Evolutionary conservation across 2,329 filamentous ascomycete species (phyloP), one percentile per base, ranked within the genome.

Genomic region (Ramichloridium luteum): DNA sequence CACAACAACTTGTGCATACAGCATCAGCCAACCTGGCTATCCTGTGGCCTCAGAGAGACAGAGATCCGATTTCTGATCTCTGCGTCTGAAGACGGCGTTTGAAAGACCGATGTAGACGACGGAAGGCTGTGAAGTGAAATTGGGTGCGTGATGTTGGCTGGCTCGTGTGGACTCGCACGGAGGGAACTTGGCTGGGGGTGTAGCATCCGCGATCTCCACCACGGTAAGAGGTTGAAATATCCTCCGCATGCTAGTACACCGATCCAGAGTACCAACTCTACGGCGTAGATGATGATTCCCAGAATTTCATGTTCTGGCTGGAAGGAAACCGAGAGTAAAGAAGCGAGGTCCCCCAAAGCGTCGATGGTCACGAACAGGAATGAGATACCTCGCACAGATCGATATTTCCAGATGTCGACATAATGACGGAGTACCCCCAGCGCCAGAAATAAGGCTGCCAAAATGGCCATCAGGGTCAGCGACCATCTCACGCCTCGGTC

Each of bases 311-410:
- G 46, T 12, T 58, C 55, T 0, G 63, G 60, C 47, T 78, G 67
- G 40, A 77, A 80, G 25, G 77, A 57, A 11, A 82, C 60, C 1
- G 76, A 77, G 3, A 76, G 49, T 0, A 82, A 56, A 0, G 75
- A 80, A 32, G 75, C 75, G 3, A 82, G 49, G 49, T 82, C 77
- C 0, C 77, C 77, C 1, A 72, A 61, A 0, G 76, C 77, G 53
- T 82, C 77, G 26, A 82, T 77, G 2, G 61, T 72, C 0, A 80
- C 75, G 41, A 83, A 83, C 2, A 80, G 58, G 51, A 82, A 81
- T 1, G 75, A 80, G 23, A 82, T 80, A 5, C 77, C 77, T 10
- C 74, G 63, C 2, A 80, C 77, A 0, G 75, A 79, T 5, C 71
- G 65, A 41, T 79, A 68, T 2, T 63, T 49, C 45, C 71, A 80